Conservation (phyloP, 345 rosid species). For the Erucastrum elatum region DNA sequence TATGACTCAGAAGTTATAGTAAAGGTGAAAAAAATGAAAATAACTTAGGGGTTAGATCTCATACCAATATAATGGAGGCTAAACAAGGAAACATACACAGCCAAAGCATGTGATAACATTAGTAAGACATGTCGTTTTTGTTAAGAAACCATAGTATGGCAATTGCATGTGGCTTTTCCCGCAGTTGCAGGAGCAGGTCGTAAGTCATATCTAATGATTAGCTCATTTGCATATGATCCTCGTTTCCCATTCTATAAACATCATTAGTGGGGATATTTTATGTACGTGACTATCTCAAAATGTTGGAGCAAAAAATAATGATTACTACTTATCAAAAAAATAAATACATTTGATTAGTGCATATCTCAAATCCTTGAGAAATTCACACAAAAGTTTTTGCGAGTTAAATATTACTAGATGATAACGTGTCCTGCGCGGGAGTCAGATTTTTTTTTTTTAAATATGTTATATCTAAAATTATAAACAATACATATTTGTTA, state of each 20-base stretch:
- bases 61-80: background rate
- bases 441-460: no score
- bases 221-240: background rate
- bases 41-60: background rate
- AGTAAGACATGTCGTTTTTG: constrained; percentile 21
- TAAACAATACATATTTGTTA: no score
- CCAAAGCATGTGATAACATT: constrained; percentile 30
- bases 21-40: background rate
- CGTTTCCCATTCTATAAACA: background rate
- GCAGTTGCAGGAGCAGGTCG: background rate
- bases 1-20: background rate
- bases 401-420: background rate
- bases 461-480: no score
- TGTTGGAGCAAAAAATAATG: background rate
- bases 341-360: background rate
- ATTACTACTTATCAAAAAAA: background rate
- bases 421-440: no score
- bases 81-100: constrained; percentile 5
- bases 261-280: background rate
- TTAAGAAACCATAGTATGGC: constrained; percentile 1
- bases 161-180: constrained; percentile 25
- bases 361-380: background rate
- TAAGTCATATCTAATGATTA: background rate
- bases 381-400: background rate
- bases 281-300: background rate